Percentiles rank a stretch among this genome's conserved stretches.
Conservation (phyloP, 768 basidiomycete genomes). For the Russula vinacea region DNA sequence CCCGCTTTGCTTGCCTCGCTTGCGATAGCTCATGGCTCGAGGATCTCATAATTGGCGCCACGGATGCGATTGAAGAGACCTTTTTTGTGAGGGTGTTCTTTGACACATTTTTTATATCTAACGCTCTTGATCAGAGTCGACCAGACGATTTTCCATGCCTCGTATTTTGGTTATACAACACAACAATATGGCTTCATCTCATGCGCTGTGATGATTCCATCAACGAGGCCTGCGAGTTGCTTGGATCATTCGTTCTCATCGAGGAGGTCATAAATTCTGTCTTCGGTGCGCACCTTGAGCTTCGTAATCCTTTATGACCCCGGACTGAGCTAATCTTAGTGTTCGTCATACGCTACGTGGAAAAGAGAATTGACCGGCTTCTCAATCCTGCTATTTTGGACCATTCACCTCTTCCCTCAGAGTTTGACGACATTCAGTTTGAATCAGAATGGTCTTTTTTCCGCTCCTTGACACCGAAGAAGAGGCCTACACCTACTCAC, state of each 20-base stretch:
- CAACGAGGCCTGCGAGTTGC: conserved; percentile 73
- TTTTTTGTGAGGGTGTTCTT: conserved; percentile 69
- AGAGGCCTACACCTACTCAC: conserved; percentile 43
- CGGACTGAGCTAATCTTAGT: conserved; percentile 47
- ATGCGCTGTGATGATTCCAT: conserved; percentile 81
- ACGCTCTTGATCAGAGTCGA: conserved; percentile 52
- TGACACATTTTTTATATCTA: conserved; percentile 6
- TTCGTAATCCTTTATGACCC: neutral
- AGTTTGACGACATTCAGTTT: conserved; percentile 82
- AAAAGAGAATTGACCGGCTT: conserved; percentile 81
- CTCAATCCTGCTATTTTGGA: conserved; percentile 83
- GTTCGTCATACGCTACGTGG: conserved; percentile 90
- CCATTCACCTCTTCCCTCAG: conserved; percentile 69
- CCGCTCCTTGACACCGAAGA: conserved; percentile 65
- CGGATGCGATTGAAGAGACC: conserved; percentile 87
- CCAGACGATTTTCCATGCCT: conserved; percentile 83
- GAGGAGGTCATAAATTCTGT: conserved; percentile 94
- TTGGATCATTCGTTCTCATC: conserved; percentile 80
- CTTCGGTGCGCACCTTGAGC: conserved; percentile 57
- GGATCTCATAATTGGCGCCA: conserved; percentile 85
- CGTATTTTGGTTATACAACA: conserved; percentile 94
- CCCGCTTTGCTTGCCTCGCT: conserved; percentile 88
- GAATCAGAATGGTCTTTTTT: conserved; percentile 96
- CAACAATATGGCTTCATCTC: conserved; percentile 85
- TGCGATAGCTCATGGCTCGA: conserved; percentile 92